Conservation (phyloP, 108 stramenopile species). For the Skeletonema potamos region DNA sequence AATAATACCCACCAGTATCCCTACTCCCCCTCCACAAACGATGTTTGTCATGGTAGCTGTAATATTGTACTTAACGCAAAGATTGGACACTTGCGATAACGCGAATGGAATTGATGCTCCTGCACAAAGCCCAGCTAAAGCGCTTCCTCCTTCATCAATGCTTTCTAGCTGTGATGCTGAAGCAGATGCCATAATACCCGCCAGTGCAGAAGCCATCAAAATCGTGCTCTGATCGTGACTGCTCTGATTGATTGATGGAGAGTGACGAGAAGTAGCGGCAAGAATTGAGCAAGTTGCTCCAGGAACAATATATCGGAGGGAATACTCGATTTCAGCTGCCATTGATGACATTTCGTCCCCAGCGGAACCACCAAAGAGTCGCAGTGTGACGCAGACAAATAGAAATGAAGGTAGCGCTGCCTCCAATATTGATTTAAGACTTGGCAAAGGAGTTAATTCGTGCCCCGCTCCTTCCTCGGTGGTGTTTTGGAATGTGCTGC, state of each 20-base stretch:
- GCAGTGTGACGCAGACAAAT: constrained; percentile 42
- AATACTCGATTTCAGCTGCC: not conserved
- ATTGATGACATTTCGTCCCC: not conserved
- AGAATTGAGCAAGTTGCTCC: constrained; percentile 27
- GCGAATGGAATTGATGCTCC: constrained; percentile 41
- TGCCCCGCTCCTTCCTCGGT: constrained; percentile 11
- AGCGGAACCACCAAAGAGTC: constrained; percentile 7
- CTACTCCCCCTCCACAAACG: constrained; percentile 53
- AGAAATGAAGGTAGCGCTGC: constrained; percentile 62
- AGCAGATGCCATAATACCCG: constrained; percentile 44
- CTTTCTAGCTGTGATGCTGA: constrained; percentile 30
- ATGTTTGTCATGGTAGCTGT: constrained; percentile 79
- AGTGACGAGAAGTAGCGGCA: constrained; percentile 12
- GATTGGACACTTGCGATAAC: constrained; percentile 22
- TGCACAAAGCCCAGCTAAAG: constrained; percentile 57
- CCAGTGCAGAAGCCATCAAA: constrained; percentile 16
- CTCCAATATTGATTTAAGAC: constrained; percentile 49
- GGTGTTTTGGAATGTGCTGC: not conserved
- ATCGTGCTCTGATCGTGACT: constrained; percentile 23
- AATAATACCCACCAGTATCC: constrained; percentile 45
- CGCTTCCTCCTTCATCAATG: constrained; percentile 12
- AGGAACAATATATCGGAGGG: constrained; percentile 9
- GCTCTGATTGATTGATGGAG: not conserved
- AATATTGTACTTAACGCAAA: constrained; percentile 39
- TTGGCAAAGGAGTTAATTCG: constrained; percentile 4